These are phyloP conservation scores for Scenedesmus sp. DNA, from an alignment of 163 green algal genomes.

Conservation along the genomic window DNA sequence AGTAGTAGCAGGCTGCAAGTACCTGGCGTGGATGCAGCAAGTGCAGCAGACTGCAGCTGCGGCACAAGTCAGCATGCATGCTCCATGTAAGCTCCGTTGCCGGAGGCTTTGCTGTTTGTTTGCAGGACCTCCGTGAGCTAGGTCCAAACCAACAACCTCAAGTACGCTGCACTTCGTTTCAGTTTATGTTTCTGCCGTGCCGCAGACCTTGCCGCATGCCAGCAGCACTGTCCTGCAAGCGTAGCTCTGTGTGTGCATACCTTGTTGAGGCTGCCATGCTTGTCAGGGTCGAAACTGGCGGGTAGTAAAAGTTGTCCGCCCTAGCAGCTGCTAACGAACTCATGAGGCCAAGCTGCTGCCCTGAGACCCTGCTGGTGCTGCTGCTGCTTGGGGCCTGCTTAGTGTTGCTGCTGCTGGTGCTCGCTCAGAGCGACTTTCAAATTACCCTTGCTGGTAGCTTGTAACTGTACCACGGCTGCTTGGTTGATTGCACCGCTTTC, in stretches of 20 bases:
- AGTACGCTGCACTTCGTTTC: too few relatives aligned
- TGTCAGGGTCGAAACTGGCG: conserved; percentile 89
- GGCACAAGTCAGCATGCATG: not conserved
- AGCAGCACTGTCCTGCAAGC: not conserved
- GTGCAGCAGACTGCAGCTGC: not conserved
- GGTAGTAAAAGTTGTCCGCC: conserved; percentile 97
- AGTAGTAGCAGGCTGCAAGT: not conserved
- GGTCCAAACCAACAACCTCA: not conserved
- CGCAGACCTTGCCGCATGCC: not conserved
- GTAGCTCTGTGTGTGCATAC: conserved; percentile 36
- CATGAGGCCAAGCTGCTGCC: conserved; percentile 55
- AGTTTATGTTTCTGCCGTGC: not conserved
- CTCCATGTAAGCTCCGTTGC: not conserved
- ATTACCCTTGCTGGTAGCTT: not conserved
- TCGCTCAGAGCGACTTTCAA: not conserved
- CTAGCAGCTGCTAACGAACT: conserved; percentile 84
- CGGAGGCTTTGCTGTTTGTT: not conserved
- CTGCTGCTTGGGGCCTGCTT: not conserved
- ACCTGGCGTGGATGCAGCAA: not conserved
- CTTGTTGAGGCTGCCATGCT: conserved; percentile 86
- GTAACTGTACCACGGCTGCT: not conserved
- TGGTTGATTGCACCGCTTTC: not conserved
- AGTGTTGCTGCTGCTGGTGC: not conserved
- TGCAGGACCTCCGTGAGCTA: not conserved
- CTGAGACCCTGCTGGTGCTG: not conserved